Evolutionary conservation across 208 protist genomes (phyloP), one percentile per base, ranked within the genome.

Genomic region (Trypanosoma mega): DNA sequence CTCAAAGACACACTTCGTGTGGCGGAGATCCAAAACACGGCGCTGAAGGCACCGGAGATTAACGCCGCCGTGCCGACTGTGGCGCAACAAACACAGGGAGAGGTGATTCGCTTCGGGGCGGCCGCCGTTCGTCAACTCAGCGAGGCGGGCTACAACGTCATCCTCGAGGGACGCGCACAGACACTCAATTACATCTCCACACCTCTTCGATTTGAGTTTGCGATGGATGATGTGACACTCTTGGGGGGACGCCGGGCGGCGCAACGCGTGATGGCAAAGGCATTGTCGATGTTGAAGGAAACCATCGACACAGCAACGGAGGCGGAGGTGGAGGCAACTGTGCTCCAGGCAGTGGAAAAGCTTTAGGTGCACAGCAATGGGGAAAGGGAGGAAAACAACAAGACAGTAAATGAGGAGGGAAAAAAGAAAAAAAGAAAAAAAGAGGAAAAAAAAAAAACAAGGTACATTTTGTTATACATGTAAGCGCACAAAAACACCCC

Each of bases 41-140:
- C 77, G 23, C 78, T 97, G 9, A 97, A 96, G 68, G 83, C 79
- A 18, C 84, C 88, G 9, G 59, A 82, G 37, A 85, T 97, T 37
- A 83, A 75, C 50, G 37, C 63, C 16, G 79, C 78, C 29, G 87
- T 97, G 34, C 92, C 92, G 0, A 92, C 85, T 23, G 89, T 97
- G 45, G 92, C 92, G 44, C 62, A 94, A 72, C 75, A 92, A 55
- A 97, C 82, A n/a, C 92, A 97, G 61, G 92, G 92, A 24, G 88
- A 97, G 55, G 92, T 97, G 16, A 90, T 97, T 56, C 77, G 77
- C 55, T 97, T 97, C 67, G 87, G 58, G 29, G 72, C 69, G 1
- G 55, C 8, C 8, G 87, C 89, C 8, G 66, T 96, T 14, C 69
- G 82, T 64, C 55, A 87, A 53, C 68, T 97, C 26, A 86, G 80